Base-by-base conservation (phyloP, 495 filamentous ascomycete genomes). In the Halenospora varia region DNA sequence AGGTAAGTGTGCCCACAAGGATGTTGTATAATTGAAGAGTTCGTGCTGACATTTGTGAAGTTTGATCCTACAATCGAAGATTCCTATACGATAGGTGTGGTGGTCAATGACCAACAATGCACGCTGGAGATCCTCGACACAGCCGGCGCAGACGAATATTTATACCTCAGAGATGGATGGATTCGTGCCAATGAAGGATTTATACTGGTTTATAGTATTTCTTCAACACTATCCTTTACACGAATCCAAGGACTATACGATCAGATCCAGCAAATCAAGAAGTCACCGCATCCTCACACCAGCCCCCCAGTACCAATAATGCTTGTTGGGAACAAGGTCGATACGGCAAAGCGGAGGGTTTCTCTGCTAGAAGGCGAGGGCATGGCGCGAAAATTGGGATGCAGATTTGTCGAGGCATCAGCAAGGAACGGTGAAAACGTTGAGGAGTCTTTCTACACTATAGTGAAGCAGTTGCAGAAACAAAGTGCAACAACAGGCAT, bases 1-100 rank as follows among this genome's bases (percentile, higher is more conserved):
- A n/a, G n/a, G n/a, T n/a, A n/a, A n/a, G n/a, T n/a, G n/a, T n/a
- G n/a, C n/a, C n/a, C n/a, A n/a, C n/a, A n/a, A n/a, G n/a, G n/a
- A n/a, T n/a, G n/a, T n/a, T n/a, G n/a, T n/a, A n/a, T n/a, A n/a
- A n/a, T n/a, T n/a, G n/a, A n/a, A n/a, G n/a, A n/a, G n/a, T n/a
- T n/a, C n/a, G n/a, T n/a, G n/a, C n/a, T n/a, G n/a, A n/a, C n/a
- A n/a, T 17, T 60, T 19, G 23, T 48, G 11, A 15, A 45, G 25
- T 48, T 59, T 26, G 53, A 46, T 26, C 53, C 57, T 20, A 60
- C 57, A 23, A 60, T 60, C 39, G 57, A 60, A 25, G 57, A 60
- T 18, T 58, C 26, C 15, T 60, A 60, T 22, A 10, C 54, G 15
- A 60, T 46, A 25, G 54, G 58, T 22, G 24, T 60, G 9, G 53